These are phyloP conservation scores for Amanita subjunquillea DNA, from an alignment of 768 basidiomycete species.

Conservation along the genomic window DNA sequence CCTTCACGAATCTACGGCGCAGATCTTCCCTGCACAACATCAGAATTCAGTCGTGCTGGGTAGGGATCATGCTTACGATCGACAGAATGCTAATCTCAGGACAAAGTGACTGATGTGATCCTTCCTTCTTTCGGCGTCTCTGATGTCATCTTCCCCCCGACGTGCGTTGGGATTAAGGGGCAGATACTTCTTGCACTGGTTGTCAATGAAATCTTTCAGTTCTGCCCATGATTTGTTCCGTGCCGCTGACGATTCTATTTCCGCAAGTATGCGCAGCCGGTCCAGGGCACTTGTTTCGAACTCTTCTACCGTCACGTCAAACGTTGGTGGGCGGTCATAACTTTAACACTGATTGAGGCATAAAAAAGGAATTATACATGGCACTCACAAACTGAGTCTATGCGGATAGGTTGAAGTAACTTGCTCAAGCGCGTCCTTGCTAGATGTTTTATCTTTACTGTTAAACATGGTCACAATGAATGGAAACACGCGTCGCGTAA, in stretches of 20 bases:
- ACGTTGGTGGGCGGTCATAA: conserved; percentile 77
- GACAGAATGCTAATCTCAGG: conserved; percentile 87
- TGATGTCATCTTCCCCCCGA: conserved; percentile 23
- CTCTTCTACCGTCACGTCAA: conserved; percentile 89
- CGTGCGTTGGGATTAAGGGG: conserved; percentile 55
- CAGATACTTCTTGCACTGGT: conserved; percentile 68
- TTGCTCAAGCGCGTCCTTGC: conserved; percentile 18
- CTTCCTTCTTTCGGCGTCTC: conserved; percentile 52
- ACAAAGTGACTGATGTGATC: conserved; percentile 95
- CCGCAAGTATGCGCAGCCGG: conserved; percentile 76
- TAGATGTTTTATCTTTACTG: conserved; percentile 17
- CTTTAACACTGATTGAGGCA: conserved; percentile 25
- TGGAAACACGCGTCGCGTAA: not conserved
- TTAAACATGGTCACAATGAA: conserved; percentile 22
- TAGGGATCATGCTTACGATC: conserved; percentile 16
- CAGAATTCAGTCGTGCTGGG: not conserved
- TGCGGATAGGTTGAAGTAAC: conserved; percentile 42
- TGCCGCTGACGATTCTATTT: conserved; percentile 83
- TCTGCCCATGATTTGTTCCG: conserved; percentile 81
- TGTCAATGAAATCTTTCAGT: conserved; percentile 47
- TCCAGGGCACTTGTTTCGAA: conserved; percentile 90
- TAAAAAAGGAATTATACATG: not conserved
- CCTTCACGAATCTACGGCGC: conserved; percentile 59
- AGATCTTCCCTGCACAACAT: conserved; percentile 31
- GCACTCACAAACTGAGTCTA: conserved; percentile 70